Conservation (phyloP, 1,139 yeast genomes). For the Zygosaccharomyces sapae region DNA sequence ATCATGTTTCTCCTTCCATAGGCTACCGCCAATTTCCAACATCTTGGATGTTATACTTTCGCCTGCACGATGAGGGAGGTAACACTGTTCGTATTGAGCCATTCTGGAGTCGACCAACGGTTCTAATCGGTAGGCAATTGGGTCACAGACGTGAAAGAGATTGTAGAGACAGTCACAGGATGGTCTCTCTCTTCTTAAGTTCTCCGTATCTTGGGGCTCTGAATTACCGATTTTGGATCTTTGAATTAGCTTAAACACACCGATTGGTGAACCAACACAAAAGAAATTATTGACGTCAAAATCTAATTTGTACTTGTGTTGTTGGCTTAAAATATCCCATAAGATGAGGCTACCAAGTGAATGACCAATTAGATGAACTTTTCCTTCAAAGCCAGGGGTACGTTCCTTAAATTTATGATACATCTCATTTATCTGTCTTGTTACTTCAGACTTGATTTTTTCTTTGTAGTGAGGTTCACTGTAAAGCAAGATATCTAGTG, state of each 20-base stretch:
- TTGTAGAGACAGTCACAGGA: constrained; percentile 63
- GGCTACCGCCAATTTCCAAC: constrained; percentile 27
- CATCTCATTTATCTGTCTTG: constrained; percentile 64
- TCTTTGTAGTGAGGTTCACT: constrained; percentile 72
- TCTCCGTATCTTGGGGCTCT: constrained; percentile 9
- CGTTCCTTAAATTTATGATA: constrained; percentile 54
- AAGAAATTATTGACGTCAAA: constrained; percentile 75
- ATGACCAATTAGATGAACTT: constrained; percentile 81
- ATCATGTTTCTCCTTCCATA: constrained; percentile 17
- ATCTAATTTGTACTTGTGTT: constrained; percentile 48
- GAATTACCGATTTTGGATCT: constrained; percentile 46
- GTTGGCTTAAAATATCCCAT: constrained; percentile 67
- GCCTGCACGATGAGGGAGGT: constrained; percentile 28
- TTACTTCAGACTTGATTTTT: constrained; percentile 62
- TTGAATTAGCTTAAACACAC: constrained; percentile 71
- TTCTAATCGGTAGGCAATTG: constrained; percentile 81
- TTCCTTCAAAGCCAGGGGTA: constrained; percentile 75
- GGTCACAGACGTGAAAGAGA: constrained; percentile 83
- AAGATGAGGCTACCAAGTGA: constrained; percentile 86
- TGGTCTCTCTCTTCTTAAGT: constrained; percentile 37
- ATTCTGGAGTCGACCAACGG: constrained; percentile 63
- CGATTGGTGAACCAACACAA: constrained; percentile 86
- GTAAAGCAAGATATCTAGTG: constrained; percentile 77
- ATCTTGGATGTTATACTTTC: constrained; percentile 30
- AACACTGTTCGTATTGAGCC: constrained; percentile 53